Base-by-base conservation (phyloP, 306 rosid genomes). In the Quercus robur region DNA sequence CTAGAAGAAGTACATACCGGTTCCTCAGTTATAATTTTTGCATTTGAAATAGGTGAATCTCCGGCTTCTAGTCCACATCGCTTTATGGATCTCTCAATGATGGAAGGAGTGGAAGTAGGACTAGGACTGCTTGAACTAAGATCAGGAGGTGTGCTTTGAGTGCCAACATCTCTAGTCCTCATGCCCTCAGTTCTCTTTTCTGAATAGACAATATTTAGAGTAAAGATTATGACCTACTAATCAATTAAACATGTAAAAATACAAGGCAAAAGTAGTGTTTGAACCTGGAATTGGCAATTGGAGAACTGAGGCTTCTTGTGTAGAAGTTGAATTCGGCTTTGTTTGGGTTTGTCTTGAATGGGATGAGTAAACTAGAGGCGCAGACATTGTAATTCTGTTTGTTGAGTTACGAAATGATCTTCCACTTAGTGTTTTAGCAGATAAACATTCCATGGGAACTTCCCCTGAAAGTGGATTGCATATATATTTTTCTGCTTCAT, bases 391-490 rank as follows among this genome's bases (percentile, higher is more conserved):
- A 25, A 84, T 88, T 84, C 82, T 83, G 80, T 86, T 91, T 13
- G 93, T 76, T 55, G 84, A 81, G 44, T 85, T 93, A 18, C 86
- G 81, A 81, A 93, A 93, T 28, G 93, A 95, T 83, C 96, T 91
- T 81, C 93, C 97, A 78, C 96, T 91, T 3, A 89, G 93, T 56
- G 99, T 90, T 86, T 93, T 95, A 56, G 98, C 90, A 54, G 99
- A 95, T 72, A 95, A 82, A 91, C 99, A 95, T 84, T 95, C 99
- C 85, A 90, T 74, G 58, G 99, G 99, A 30, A 95, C 89, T 26
- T 95, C 93, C 46, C 99, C 99, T 13, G 99, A 95, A 75, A 86
- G 86, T 56, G 99, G 99, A 44, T 95, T 95, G 89, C 98, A 86
- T 77, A 95, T 95, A 67, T 93, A 95, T 51, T 87, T 95, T 82